Conservation (phyloP, 495 filamentous ascomycete genomes). For the Aspergillus avenaceus region DNA sequence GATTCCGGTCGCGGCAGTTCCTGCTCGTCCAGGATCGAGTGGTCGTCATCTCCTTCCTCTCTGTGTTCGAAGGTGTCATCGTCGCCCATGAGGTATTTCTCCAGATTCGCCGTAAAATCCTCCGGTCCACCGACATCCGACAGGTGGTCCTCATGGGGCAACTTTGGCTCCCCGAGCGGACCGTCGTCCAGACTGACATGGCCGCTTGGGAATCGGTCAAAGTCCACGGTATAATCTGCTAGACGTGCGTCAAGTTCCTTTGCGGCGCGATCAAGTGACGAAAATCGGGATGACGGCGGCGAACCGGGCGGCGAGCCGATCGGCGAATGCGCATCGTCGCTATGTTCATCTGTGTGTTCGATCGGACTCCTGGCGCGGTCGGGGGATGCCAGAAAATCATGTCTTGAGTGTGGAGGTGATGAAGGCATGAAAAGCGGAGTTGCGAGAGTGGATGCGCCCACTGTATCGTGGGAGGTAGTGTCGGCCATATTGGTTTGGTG, state of each 20-base stretch:
- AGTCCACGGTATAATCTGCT: conserved; percentile 45
- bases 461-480: conserved; percentile 43
- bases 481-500: conserved; percentile 28
- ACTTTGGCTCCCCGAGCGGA: conserved; percentile 23
- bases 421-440: conserved; percentile 39
- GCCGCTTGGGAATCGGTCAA: conserved; percentile 40
- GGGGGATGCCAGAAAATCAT: conserved; percentile 17
- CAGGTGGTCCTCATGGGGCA: conserved; percentile 26
- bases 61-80: conserved; percentile 21
- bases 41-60: not conserved
- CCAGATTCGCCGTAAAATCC: conserved; percentile 50
- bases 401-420: conserved; percentile 26
- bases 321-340: conserved; percentile 13
- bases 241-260: conserved; percentile 40
- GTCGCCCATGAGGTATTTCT: conserved; percentile 44
- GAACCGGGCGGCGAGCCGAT: conserved; percentile 17
- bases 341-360: conserved; percentile 8
- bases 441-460: conserved; percentile 40
- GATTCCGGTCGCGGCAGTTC: not conserved
- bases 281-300: conserved; percentile 16
- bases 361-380: conserved; percentile 22
- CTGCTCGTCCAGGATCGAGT: conserved; percentile 4
- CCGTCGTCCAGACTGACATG: conserved; percentile 30
- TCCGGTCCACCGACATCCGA: conserved; percentile 50
- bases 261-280: conserved; percentile 23